Evolutionary conservation across 768 basidiomycete species (phyloP).

Genomic region (Sporobolomyces roseus): DNA sequence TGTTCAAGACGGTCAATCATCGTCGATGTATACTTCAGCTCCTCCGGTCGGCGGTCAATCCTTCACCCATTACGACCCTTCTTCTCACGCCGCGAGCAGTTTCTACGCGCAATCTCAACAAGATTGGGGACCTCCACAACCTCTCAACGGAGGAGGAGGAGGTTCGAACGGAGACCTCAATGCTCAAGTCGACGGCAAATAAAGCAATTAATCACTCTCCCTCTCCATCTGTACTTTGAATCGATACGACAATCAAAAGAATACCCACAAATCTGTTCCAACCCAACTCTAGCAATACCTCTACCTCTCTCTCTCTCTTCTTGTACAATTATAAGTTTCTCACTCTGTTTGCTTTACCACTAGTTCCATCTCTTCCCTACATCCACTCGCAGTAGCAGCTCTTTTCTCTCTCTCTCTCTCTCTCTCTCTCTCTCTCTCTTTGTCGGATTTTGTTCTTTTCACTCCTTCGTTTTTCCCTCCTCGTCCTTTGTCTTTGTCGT

Average conservation of each 20-base stretch:
- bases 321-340: too few species aligned
- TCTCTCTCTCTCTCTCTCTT: background rate
- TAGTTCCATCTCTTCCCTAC: background rate
- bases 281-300: too few species aligned
- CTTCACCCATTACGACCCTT: conserved; percentile 1
- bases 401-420: background rate
- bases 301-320: too few species aligned
- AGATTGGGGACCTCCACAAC: background rate
- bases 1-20: background rate
- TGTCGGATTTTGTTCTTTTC: background rate
- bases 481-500: background rate
- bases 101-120: conserved; percentile 6
- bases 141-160: background rate
- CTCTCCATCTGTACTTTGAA: too few species aligned
- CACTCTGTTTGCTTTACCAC: background rate
- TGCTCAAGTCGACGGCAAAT: background rate
- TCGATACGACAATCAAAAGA: too few species aligned
- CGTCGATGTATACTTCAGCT: conserved; percentile 1
- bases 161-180: background rate
- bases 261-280: too few species aligned
- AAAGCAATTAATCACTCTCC: background rate
- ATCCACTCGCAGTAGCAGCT: too few species aligned
- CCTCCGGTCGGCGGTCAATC: background rate
- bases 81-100: background rate
- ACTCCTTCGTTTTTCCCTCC: background rate